phyloP scores from a whole-genome alignment of 176 grass and related monocot species.

The Leersia perrieri region DNA sequence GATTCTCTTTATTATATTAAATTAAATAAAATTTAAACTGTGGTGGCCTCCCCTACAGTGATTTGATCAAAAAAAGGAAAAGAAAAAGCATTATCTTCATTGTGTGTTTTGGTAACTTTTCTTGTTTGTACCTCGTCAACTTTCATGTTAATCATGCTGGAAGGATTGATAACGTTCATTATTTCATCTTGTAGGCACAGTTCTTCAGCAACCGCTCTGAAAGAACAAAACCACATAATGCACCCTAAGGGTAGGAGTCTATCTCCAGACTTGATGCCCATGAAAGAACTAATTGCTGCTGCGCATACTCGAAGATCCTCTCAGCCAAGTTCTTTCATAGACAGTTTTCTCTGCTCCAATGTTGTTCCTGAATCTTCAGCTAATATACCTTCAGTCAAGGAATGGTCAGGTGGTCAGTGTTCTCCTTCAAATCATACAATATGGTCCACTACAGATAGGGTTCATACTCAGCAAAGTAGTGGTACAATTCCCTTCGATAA shows the following conservation, averaged over 20 bases:
- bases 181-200: conserved; percentile 60
- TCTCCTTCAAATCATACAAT: conserved; percentile 55
- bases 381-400: conserved; percentile 51
- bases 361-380: conserved; percentile 39
- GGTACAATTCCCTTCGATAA: conserved; percentile 41
- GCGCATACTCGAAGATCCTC: conserved; percentile 54
- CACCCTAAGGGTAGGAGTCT: conserved; percentile 46
- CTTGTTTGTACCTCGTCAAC: not conserved
- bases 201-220: conserved; percentile 35
- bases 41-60: too few species aligned
- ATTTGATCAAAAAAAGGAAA: too few species aligned
- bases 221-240: conserved; percentile 37
- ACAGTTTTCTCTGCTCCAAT: conserved; percentile 57
- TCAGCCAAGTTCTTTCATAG: conserved; percentile 57
- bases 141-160: conserved; percentile 4
- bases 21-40: too few species aligned
- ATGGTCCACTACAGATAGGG: conserved; percentile 44
- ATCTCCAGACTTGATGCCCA: conserved; percentile 53
- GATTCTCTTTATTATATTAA: too few species aligned
- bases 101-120: not conserved
- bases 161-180: conserved; percentile 23
- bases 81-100: not conserved
- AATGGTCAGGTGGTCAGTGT: conserved; percentile 45
- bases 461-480: conserved; percentile 46
- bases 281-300: conserved; percentile 79